These are phyloP conservation scores for Claviceps purpurea DNA, from an alignment of 2,329 filamentous ascomycete species.

Conservation along the genomic window DNA sequence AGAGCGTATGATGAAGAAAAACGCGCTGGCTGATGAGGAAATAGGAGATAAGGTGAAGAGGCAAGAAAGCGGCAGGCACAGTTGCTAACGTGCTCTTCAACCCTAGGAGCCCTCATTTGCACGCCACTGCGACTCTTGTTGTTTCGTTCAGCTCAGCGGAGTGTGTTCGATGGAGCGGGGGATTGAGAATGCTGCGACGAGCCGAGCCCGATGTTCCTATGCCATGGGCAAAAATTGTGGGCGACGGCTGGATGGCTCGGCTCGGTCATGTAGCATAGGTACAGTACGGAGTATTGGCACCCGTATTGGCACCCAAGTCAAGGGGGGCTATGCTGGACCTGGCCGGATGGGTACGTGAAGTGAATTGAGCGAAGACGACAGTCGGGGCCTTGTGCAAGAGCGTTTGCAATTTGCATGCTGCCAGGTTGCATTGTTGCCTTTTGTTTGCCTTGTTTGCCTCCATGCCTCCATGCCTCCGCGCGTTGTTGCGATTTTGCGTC, in stretches of 20 bases:
- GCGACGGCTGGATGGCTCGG: not conserved
- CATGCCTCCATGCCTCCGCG: no score
- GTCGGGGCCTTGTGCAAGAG: not conserved
- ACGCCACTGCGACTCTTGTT: not conserved
- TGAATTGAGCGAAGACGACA: not conserved
- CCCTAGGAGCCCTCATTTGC: no score
- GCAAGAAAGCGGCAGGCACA: not conserved
- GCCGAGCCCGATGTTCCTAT: not conserved
- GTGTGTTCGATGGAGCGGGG: not conserved
- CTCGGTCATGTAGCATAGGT: not conserved
- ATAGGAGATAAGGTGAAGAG: not conserved
- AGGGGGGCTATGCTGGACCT: slow-evolving; percentile 1
- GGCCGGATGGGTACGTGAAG: not conserved
- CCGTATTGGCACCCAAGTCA: not conserved
- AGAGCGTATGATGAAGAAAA: no score
- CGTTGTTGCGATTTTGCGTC: no score
- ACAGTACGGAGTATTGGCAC: not conserved
- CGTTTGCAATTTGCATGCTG: no score
- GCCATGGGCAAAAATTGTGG: not conserved
- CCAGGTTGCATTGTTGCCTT: no score
- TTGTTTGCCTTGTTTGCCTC: no score
- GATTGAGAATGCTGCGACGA: not conserved
- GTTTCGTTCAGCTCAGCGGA: not conserved
- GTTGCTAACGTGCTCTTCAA: no score
- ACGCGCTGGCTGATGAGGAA: not conserved